Evolutionary conservation across 2,329 filamentous ascomycete species (phyloP).

Genomic region (Bipolaris sorokiniana): DNA sequence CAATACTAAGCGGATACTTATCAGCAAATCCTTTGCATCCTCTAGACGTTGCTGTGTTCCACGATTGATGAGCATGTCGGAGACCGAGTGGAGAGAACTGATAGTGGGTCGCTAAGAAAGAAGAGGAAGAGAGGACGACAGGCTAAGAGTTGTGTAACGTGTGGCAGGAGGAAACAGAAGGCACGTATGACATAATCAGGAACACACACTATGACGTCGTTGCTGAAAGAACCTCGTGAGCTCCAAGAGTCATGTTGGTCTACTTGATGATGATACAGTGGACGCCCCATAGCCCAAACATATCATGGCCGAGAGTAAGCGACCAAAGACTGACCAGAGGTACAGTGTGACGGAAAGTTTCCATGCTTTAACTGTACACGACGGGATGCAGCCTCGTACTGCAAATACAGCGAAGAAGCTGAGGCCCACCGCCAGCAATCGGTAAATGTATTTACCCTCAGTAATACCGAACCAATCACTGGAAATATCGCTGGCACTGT

Average conservation of each 20-base stretch:
- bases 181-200: constrained; percentile 10
- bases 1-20: neutral
- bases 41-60: neutral
- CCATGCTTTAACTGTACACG: constrained; percentile 28
- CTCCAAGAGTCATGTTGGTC: no score
- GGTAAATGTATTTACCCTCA: neutral
- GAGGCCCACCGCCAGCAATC: constrained; percentile 11
- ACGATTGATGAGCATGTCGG: constrained; percentile 1
- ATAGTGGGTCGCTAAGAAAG: constrained; percentile 5
- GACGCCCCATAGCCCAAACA: no score
- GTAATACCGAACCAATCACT: neutral
- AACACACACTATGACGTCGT: neutral
- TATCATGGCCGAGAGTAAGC: neutral
- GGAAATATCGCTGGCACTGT: neutral
- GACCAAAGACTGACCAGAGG: neutral
- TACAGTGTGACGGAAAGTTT: constrained; percentile 23
- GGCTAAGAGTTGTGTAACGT: constrained; percentile 21
- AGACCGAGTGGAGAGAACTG: neutral
- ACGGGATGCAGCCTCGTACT: constrained; percentile 18
- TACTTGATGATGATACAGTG: no score
- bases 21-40: neutral
- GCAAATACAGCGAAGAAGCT: constrained; percentile 22
- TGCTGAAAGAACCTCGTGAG: neutral
- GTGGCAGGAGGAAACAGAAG: constrained; percentile 28
- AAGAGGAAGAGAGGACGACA: constrained; percentile 26